Base-by-base conservation (phyloP, 768 basidiomycete species). In the Russula emetica region DNA sequence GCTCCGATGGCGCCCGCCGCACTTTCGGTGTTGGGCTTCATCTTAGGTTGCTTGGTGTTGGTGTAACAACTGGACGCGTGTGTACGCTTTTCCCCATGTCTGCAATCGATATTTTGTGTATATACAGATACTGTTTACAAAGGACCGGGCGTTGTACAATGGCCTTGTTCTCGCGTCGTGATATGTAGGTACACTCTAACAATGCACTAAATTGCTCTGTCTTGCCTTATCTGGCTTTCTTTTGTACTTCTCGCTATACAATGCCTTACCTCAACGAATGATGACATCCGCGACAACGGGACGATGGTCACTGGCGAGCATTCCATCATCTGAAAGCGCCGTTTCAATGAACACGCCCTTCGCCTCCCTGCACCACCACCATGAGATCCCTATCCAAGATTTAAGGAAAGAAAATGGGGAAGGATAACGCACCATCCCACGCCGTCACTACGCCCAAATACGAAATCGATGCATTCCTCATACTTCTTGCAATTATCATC, bases 281-380 rank as follows among this genome's bases (percentile, higher is more conserved):
- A 44, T 42, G 32, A 81, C 63, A 58, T 82, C 81, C 13, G 74
- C 76, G 65, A 83, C 79, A 10, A 83, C 80, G 3, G 81, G 83
- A 0, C 83, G 78, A 69, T 85, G 83, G 68, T 85, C 83, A 63
- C 83, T 85, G 7, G 78, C 78, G 56, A 83, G 74, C 20, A 81
- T 69, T 1, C 83, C 83, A 59, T 83, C 42, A 13, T 54, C 58
- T 11, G 56, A 30, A 20, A 53, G 24, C 8, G 52, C 44, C 3
- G 59, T 44, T 45, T 58, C 34, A 2, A 66, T 47, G 52, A 50
- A 51, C 1, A 61, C 55, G 20, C 42, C 2, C 47, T 52, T 42
- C 7, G 60, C 55, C 24, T 65, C 59, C 58, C 58, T 61, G 11
- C 20, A 11, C 3, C 22, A 52, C 22, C 11, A 42, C 6, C 32